Conservation (phyloP, 345 rosid species). For the Brassica incana region DNA sequence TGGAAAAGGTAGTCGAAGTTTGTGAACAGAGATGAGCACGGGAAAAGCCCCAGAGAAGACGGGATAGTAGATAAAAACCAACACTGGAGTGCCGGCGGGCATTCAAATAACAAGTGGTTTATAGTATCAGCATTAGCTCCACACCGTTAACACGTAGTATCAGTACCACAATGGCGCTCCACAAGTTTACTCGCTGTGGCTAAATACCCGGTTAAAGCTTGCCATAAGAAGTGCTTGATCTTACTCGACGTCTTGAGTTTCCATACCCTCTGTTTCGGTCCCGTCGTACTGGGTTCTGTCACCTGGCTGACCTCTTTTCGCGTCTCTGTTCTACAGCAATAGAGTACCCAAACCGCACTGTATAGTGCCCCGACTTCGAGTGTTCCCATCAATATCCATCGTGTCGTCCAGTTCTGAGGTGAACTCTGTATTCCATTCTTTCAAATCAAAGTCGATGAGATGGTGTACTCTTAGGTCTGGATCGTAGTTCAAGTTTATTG, state of each 20-base stretch:
- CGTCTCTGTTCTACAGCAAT: no score
- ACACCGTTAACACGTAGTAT: background rate
- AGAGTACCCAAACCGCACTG: background rate
- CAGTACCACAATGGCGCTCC: background rate
- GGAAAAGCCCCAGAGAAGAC: background rate
- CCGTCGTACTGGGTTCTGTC: background rate
- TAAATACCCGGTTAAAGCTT: background rate
- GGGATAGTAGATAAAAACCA: background rate
- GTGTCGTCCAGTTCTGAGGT: background rate
- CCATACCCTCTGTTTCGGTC: background rate
- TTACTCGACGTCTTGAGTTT: background rate
- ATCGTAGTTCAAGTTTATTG: background rate
- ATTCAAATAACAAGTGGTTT: background rate
- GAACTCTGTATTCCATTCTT: background rate
- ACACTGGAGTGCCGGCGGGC: background rate
- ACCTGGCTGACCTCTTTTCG: background rate
- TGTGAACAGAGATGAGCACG: background rate
- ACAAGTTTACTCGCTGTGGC: background rate
- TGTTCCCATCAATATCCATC: background rate
- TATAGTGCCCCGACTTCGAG: background rate
- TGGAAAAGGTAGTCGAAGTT: background rate
- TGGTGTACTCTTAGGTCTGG: background rate
- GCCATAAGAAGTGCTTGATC: background rate
- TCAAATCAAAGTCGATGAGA: background rate
- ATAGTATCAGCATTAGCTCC: background rate